A percentile compares a stretch with the other conserved stretches of the same genome.
Conservation (phyloP, 192 early-diverging fungal species). For the Backusella parvicylindrica region DNA sequence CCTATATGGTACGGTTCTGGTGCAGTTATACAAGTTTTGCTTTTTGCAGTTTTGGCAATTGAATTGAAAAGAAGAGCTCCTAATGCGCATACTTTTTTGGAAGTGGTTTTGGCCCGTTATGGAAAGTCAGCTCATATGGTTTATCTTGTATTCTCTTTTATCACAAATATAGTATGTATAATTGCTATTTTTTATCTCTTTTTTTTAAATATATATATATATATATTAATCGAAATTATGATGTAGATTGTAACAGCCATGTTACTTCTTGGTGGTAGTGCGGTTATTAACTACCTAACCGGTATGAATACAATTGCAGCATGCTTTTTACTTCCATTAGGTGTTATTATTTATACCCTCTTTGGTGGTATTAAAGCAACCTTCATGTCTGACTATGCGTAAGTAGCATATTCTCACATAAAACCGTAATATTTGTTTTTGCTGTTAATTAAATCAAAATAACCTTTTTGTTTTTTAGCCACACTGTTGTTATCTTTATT, state of each 20-base stretch:
- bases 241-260: slow-evolving; percentile 68
- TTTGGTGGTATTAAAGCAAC: slow-evolving; percentile 75
- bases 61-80: slow-evolving; percentile 69
- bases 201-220: not conserved
- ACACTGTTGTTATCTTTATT: slow-evolving; percentile 66
- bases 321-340: slow-evolving; percentile 64
- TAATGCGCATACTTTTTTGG: slow-evolving; percentile 72
- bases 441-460: not conserved
- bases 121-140: slow-evolving; percentile 58
- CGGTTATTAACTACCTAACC: slow-evolving; percentile 61
- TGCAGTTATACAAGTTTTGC: slow-evolving; percentile 63
- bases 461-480: slow-evolving; percentile 20
- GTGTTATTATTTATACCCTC: slow-evolving; percentile 63
- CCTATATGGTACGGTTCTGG: slow-evolving; percentile 68
- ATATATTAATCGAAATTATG: not conserved
- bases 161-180: slow-evolving; percentile 44
- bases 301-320: slow-evolving; percentile 63
- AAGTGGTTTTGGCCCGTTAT: slow-evolving; percentile 65
- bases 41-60: slow-evolving; percentile 74
- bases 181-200: not conserved
- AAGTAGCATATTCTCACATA: not conserved
- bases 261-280: slow-evolving; percentile 67
- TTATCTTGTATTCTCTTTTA: slow-evolving; percentile 50
- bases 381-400: slow-evolving; percentile 66
- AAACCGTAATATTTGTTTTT: not conserved